phyloP scores from a whole-genome alignment of 1,284 basidiomycete species.

The Gymnopus androsaceus region DNA sequence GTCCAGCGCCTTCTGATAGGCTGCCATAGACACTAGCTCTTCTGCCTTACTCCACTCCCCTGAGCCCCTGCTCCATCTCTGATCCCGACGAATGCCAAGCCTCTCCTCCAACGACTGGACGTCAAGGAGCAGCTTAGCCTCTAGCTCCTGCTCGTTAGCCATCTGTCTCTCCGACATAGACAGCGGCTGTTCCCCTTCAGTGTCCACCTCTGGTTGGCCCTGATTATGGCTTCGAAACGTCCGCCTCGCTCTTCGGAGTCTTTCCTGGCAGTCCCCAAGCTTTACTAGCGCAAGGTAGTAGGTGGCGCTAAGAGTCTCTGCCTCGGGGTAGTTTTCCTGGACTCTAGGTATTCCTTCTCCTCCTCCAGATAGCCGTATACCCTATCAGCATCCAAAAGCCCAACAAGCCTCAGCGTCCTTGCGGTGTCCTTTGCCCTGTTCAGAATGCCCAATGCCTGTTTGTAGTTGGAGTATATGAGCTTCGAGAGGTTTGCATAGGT shows the following conservation, averaged over 20 bases:
- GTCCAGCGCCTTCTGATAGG: neutral
- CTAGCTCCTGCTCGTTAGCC: neutral
- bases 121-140: neutral
- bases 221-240: neutral
- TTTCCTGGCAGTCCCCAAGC: neutral
- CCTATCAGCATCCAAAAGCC: conserved; percentile 15
- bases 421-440: neutral
- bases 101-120: neutral
- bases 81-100: neutral
- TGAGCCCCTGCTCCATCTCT: neutral
- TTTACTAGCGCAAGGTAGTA: neutral
- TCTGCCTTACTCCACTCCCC: neutral
- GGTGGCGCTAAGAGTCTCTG: neutral
- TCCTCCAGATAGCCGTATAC: neutral
- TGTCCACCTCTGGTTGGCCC: neutral
- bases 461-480: neutral
- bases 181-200: neutral
- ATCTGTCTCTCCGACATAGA: neutral
- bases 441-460: conserved; percentile 6
- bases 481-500: conserved; percentile 5
- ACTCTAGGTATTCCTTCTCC: neutral
- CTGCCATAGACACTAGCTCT: neutral
- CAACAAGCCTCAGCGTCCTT: conserved; percentile 3
- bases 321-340: neutral
- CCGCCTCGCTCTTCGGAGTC: neutral